Evolutionary conservation across 345 rosid genomes (phyloP).

Genomic region (Eucalyptus caleyi): DNA sequence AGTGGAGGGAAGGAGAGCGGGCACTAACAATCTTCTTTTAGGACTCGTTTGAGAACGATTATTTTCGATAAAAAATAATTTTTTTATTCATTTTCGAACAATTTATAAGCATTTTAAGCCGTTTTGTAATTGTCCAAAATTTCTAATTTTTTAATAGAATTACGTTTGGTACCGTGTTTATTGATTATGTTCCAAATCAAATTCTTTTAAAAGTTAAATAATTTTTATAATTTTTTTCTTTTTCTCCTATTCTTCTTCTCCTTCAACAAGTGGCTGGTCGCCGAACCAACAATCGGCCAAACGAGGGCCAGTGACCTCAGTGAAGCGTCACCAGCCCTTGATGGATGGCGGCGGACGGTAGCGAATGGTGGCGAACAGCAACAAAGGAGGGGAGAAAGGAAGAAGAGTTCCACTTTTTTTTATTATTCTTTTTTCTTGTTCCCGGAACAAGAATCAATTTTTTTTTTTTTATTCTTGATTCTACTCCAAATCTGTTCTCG

Average conservation of each 20-base stretch:
- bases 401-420: too few species aligned
- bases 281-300: fast-evolving
- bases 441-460: fast-evolving
- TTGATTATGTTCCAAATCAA: too few species aligned
- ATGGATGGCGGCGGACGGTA: fast-evolving
- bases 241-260: too few species aligned
- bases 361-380: fast-evolving
- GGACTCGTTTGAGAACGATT: too few species aligned
- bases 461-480: too few species aligned
- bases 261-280: fast-evolving
- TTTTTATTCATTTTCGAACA: fast-evolving
- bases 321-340: too few species aligned
- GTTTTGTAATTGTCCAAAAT: too few species aligned
- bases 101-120: too few species aligned
- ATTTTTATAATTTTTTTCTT: fast-evolving
- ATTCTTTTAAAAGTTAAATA: too few species aligned
- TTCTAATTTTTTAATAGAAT: fast-evolving
- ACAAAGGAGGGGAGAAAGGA: too few species aligned
- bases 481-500: too few species aligned
- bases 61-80: fast-evolving
- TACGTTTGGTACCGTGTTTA: fast-evolving
- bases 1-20: background rate
- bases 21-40: fast-evolving
- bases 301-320: fast-evolving
- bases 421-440: too few species aligned